These are phyloP conservation scores for Phytophthora aleatoria DNA, from an alignment of 352 stramenopile species.

Conservation along the genomic window DNA sequence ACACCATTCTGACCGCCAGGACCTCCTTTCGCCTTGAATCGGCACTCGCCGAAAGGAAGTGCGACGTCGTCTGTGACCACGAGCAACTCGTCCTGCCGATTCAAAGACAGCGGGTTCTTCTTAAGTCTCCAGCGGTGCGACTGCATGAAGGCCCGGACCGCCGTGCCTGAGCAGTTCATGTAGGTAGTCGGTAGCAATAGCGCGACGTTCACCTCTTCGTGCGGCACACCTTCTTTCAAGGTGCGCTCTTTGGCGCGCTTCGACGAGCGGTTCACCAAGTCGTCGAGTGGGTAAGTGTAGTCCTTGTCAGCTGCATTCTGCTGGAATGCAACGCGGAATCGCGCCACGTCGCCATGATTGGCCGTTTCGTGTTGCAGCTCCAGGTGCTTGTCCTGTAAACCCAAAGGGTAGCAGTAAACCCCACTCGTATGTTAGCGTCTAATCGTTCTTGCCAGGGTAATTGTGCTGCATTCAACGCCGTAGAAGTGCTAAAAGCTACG, in stretches of 20 bases:
- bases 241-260: slow-evolving; percentile 80
- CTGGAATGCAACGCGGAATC: slow-evolving; percentile 67
- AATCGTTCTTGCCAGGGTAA: neutral
- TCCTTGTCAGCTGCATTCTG: slow-evolving; percentile 46
- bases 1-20: slow-evolving; percentile 84
- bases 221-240: slow-evolving; percentile 70
- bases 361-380: slow-evolving; percentile 58
- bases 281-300: slow-evolving; percentile 56
- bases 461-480: neutral
- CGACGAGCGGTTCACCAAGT: slow-evolving; percentile 81
- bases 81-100: slow-evolving; percentile 85
- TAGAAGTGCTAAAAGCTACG: slow-evolving; percentile 6
- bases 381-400: slow-evolving; percentile 45
- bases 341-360: slow-evolving; percentile 70
- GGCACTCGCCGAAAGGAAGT: slow-evolving; percentile 80
- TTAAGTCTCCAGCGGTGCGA: slow-evolving; percentile 83
- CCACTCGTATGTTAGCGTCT: neutral
- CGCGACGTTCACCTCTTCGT: slow-evolving; percentile 76
- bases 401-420: slow-evolving; percentile 1
- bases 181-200: slow-evolving; percentile 79
- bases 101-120: slow-evolving; percentile 79
- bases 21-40: slow-evolving; percentile 82
- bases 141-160: slow-evolving; percentile 82
- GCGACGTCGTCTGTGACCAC: slow-evolving; percentile 84
- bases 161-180: slow-evolving; percentile 86